Base-by-base conservation (phyloP, 2,329 filamentous ascomycete species). In the Nigrospora sphaerica region DNA sequence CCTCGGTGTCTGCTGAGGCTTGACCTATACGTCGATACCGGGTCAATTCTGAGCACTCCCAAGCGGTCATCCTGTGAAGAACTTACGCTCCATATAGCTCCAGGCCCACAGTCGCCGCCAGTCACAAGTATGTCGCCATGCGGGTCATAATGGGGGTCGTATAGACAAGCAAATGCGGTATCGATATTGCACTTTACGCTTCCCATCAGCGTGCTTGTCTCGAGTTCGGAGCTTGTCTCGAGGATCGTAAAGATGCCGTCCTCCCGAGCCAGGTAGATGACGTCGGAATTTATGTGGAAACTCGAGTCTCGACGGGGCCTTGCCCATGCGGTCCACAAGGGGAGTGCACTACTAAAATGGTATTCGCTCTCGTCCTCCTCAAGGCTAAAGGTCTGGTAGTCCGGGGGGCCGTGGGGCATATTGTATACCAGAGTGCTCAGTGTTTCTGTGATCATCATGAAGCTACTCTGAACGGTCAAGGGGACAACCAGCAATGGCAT, bases 241-340 rank as follows among this genome's bases (percentile, higher is more conserved):
- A 92, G 66, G 52, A 85, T 87, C 45, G 83, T 78, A 11, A 96
- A 75, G 42, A 83, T 71, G 3, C 93, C 93, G 60, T 97, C 92
- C 66, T 97, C 92, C 46, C 91, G 81, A 12, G 86, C 87, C 14
- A 98, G 70, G 59, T 93, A 95, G 42, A 97, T 81, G 49, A 85
- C 81, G 58, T 97, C 93, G 33, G 83, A 81, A 16, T 71, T 74
- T 45, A 77, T 69, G 44, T 78, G 77, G 53, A 84, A 85, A 12
- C 71, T 66, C 49, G 75, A 75, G 19, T 81, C 76, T 9, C 92
- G 82, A 49, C 81, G 77, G 2, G 90, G 86, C 49, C 88, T 80
- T 28, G 88, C 81, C 91, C 92, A 98, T 19, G 86, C 81, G 4
- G 85, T 86, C 87, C 90, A 96, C 4, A 88, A 64, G 1, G 86